Evolutionary conservation across 306 rosid species (phyloP), one percentile per base, ranked within the genome.

Genomic region (Fagus crenata): DNA sequence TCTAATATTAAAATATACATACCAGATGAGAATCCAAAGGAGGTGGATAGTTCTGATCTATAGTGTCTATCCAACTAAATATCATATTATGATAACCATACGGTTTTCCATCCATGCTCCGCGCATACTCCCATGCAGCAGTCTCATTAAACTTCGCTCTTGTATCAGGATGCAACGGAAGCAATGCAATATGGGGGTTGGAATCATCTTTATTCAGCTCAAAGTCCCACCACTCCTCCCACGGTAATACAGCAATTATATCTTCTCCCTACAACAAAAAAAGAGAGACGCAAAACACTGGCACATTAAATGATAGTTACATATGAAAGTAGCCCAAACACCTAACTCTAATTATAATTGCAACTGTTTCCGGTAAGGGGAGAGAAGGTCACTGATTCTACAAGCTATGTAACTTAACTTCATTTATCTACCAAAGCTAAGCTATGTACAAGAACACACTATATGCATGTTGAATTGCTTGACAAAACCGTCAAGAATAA

Each of bases 171-270:
- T 89, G 93, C 85, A 96, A 82, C 2, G 99, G 96, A 86, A 96
- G 99, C 83, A 96, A 78, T 35, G 97, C 96, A 83, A 96, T 91
- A 74, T 96, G 99, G 74, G 99, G 98, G 81, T 96, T 84, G 77
- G 99, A 76, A 69, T 87, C 90, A 83, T 96, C 99, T 83, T 87
- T 89, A 49, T 77, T 89, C 77, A 89, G 73, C 86, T 91, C 96
- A 83, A 87, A 96, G 17, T 92, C 90, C 98, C 98, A 96, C 99
- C 99, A 96, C 61, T 92, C 91, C 8, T 96, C 98, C 99, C 99
- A 96, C 22, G 99, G 91, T 49, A 96, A 75, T 56, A 91, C 22
- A 67, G 90, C 97, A 82, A 92, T 89, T 71, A 96, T 49, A 80
- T 89, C 98, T 81, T 91, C 99, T 64, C 97, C 99, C 99, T 96